Evolutionary conservation across 1,284 basidiomycete species (phyloP).

Genomic region (Rhodotorula glutinis): DNA sequence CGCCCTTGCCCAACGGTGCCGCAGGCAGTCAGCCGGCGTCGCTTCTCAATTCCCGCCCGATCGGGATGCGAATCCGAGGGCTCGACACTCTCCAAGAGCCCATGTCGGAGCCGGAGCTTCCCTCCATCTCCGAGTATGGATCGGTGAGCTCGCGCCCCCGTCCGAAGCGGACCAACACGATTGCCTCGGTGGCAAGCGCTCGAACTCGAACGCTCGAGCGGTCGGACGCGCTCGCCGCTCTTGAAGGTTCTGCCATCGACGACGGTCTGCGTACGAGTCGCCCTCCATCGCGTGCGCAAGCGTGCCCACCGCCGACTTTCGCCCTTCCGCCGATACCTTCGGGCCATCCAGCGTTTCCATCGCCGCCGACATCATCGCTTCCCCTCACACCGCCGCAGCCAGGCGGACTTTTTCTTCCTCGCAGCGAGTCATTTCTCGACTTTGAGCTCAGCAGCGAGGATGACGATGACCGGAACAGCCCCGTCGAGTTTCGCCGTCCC

Average conservation of each 20-base stretch:
- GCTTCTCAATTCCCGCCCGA: too few species aligned
- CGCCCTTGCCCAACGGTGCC: too few species aligned
- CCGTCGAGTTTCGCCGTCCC: not conserved
- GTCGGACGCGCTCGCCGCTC: conserved; percentile 19
- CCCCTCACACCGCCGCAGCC: not conserved
- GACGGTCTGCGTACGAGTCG: not conserved
- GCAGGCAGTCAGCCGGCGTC: too few species aligned
- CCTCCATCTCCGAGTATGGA: not conserved
- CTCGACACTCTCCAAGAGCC: too few species aligned
- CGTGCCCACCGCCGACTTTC: not conserved
- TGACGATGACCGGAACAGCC: not conserved
- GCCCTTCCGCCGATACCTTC: not conserved
- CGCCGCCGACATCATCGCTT: not conserved
- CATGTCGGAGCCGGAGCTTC: too few species aligned
- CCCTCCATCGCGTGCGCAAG: not conserved
- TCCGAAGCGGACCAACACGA: conserved; percentile 1
- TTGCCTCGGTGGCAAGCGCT: conserved; percentile 2
- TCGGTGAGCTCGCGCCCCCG: too few species aligned
- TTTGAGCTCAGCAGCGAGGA: conserved; percentile 11
- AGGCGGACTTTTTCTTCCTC: not conserved
- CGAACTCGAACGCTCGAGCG: conserved; percentile 3
- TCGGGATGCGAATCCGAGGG: too few species aligned
- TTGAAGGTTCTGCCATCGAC: conserved; percentile 6
- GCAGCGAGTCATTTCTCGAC: conserved; percentile 11
- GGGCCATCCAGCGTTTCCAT: not conserved